Percentiles rank a stretch among this genome's conserved stretches.
Evolutionary conservation across 306 rosid species (phyloP).

Genomic region (Pueraria montana): DNA sequence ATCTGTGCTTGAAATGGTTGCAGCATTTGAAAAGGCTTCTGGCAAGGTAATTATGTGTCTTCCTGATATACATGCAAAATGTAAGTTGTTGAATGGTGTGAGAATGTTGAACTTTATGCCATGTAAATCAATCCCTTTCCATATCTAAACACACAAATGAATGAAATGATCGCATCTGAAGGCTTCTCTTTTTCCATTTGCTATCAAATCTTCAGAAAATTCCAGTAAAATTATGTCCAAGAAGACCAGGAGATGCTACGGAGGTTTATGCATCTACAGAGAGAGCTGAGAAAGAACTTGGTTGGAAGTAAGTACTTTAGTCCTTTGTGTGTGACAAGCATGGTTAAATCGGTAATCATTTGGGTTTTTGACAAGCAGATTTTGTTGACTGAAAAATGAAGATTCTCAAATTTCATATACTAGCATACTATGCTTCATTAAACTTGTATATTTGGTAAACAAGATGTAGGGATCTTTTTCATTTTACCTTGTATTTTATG

Average conservation of each 20-base stretch:
- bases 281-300: slow-evolving; percentile 86
- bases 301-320: slow-evolving; percentile 79
- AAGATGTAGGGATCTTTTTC: not conserved
- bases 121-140: not conserved
- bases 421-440: slow-evolving; percentile 20
- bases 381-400: slow-evolving; percentile 11
- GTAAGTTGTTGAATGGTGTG: slow-evolving; percentile 5
- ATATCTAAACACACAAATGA: not conserved
- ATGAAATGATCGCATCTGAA: slow-evolving; percentile 8
- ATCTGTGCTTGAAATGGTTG: slow-evolving; percentile 94
- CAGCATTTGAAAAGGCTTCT: slow-evolving; percentile 87
- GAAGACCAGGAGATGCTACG: slow-evolving; percentile 93
- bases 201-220: slow-evolving; percentile 68
- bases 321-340: not conserved
- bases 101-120: not conserved
- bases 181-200: slow-evolving; percentile 14
- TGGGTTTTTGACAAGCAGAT: slow-evolving; percentile 17
- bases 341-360: slow-evolving; percentile 27
- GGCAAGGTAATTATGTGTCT: slow-evolving; percentile 69
- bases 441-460: slow-evolving; percentile 36
- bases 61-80: not conserved
- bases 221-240: slow-evolving; percentile 74
- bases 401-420: slow-evolving; percentile 21
- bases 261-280: slow-evolving; percentile 91
- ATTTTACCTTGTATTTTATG: slow-evolving; percentile 3